Conservation (phyloP, 2,329 filamentous ascomycete genomes). For the Trichoderma atroviride region DNA sequence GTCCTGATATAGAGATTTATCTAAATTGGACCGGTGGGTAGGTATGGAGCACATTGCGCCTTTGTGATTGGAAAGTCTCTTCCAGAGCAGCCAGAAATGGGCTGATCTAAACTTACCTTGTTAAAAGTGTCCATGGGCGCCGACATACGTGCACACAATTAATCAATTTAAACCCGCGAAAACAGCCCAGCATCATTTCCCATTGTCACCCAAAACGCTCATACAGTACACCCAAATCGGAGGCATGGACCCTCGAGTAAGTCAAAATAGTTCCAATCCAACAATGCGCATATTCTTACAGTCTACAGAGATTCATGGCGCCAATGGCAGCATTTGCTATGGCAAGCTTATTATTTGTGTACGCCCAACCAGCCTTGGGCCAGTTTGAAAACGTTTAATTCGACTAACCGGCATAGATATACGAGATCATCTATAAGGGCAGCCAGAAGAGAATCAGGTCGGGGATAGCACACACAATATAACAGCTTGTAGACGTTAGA, state of each 20-base stretch:
- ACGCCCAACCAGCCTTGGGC: background rate
- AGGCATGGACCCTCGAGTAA: conserved; percentile 7
- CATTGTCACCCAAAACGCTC: background rate
- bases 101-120: too few species aligned
- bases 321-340: conserved; percentile 4
- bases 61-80: too few species aligned
- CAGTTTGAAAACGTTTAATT: background rate
- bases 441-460: conserved; percentile 10
- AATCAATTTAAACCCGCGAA: background rate
- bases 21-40: too few species aligned
- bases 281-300: conserved; percentile 6
- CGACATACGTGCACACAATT: background rate
- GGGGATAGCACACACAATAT: background rate
- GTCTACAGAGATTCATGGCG: conserved; percentile 9
- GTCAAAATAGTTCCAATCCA: background rate
- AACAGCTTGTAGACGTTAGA: background rate
- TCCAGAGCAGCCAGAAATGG: too few species aligned
- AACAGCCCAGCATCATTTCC: background rate
- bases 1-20: too few species aligned
- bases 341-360: conserved; percentile 14
- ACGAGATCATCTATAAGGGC: conserved; percentile 11
- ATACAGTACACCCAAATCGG: background rate
- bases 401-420: conserved; percentile 7
- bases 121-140: too few species aligned
- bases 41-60: too few species aligned